Evolutionary conservation across 2,329 filamentous ascomycete species (phyloP).

Genomic region (Huntiella decipiens): DNA sequence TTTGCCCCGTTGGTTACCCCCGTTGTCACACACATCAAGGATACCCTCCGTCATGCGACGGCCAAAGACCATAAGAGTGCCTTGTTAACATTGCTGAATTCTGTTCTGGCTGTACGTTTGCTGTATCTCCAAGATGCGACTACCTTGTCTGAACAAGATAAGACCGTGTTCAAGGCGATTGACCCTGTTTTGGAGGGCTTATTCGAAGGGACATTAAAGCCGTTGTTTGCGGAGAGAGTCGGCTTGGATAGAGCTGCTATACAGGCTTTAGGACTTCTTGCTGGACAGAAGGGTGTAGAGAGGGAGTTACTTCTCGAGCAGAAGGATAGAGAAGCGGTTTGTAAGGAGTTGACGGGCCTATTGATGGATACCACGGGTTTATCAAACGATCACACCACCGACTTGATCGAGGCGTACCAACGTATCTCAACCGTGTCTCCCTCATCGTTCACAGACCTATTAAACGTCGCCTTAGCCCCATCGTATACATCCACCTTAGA

Average conservation of each 20-base stretch:
- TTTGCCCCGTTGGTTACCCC: conserved; percentile 30
- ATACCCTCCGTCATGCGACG: conserved; percentile 31
- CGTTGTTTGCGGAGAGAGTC: conserved; percentile 20
- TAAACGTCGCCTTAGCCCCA: conserved; percentile 11
- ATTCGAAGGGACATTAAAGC: conserved; percentile 17
- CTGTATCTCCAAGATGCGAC: conserved; percentile 18
- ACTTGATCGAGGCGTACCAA: conserved; percentile 23
- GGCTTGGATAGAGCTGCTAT: conserved; percentile 25
- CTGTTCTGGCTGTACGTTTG: conserved; percentile 28
- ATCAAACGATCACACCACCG: conserved; percentile 23
- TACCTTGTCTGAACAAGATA: conserved; percentile 20
- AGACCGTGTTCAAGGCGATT: conserved; percentile 20
- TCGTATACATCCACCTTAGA: conserved; percentile 5
- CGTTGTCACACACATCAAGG: conserved; percentile 28
- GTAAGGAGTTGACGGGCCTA: conserved; percentile 17
- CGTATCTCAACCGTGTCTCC: conserved; percentile 21
- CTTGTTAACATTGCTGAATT: conserved; percentile 31
- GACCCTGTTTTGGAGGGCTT: conserved; percentile 23
- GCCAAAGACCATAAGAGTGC: conserved; percentile 31
- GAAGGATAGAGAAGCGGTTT: conserved; percentile 14
- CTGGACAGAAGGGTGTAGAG: conserved; percentile 21
- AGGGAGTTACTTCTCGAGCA: conserved; percentile 18
- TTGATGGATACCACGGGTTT: conserved; percentile 16
- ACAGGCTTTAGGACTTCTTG: conserved; percentile 26
- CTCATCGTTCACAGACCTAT: conserved; percentile 17